Evolutionary conservation across 768 basidiomycete species (phyloP).

Genomic region (Leccinum longicurvipes): DNA sequence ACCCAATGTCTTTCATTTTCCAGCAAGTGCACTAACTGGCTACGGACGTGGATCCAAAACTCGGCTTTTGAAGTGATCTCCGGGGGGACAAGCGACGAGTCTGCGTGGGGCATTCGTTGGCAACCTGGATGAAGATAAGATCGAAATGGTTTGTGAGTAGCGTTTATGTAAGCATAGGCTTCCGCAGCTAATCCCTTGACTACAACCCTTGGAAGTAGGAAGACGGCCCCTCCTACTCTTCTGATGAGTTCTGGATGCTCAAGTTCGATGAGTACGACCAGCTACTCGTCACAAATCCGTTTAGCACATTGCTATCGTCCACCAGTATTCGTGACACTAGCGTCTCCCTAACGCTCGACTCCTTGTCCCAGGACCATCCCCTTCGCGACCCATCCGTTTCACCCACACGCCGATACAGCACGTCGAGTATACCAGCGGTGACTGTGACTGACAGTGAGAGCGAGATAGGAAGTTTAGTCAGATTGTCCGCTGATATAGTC

Average conservation of each 20-base stretch:
- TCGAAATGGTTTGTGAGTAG: background rate
- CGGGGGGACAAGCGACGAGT: slow-evolving; percentile 67
- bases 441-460: background rate
- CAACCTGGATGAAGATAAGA: background rate
- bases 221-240: slow-evolving; percentile 5
- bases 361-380: slow-evolving; percentile 13
- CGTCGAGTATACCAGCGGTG: background rate
- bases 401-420: background rate
- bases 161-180: slow-evolving; percentile 9
- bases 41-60: slow-evolving; percentile 77
- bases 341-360: background rate
- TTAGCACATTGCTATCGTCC: background rate
- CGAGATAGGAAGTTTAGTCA: background rate
- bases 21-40: slow-evolving; percentile 59
- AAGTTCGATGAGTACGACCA: slow-evolving; percentile 22
- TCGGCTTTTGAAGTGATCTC: slow-evolving; percentile 67
- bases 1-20: slow-evolving; percentile 79
- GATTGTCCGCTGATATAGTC: background rate
- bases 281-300: slow-evolving; percentile 19
- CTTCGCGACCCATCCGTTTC: slow-evolving; percentile 14
- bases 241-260: slow-evolving; percentile 29
- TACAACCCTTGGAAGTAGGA: background rate
- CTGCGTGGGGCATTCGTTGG: slow-evolving; percentile 74
- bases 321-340: background rate
- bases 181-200: background rate